These are phyloP conservation scores for Pyrenophora graminea DNA, from an alignment of 2,329 filamentous ascomycete species.

Conservation along the genomic window DNA sequence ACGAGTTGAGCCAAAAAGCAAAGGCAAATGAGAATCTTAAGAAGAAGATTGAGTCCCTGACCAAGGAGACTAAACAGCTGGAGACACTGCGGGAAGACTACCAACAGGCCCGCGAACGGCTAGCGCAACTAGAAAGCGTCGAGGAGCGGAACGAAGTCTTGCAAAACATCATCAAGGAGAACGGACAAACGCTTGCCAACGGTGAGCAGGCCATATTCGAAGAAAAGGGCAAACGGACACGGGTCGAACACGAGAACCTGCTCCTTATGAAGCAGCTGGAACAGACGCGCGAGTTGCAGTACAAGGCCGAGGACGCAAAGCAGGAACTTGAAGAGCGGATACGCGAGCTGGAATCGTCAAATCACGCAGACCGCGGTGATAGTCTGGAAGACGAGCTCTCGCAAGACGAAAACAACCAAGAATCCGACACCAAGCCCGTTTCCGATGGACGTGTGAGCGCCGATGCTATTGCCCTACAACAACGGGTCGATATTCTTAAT, in stretches of 20 bases:
- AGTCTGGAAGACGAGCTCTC: conserved; percentile 50
- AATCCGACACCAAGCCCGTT: conserved; percentile 17
- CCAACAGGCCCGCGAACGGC: conserved; percentile 49
- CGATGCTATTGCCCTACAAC: conserved; percentile 45
- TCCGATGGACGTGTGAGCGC: conserved; percentile 35
- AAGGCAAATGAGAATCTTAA: conserved; percentile 59
- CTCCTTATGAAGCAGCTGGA: conserved; percentile 54
- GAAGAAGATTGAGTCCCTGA: conserved; percentile 57
- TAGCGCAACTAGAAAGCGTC: conserved; percentile 52
- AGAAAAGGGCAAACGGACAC: conserved; percentile 53
- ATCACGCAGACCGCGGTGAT: conserved; percentile 30
- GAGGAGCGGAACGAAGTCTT: conserved; percentile 51
- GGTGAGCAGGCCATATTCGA: conserved; percentile 58
- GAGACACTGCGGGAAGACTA: conserved; percentile 52
- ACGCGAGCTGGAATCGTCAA: conserved; percentile 48
- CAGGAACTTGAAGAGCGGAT: conserved; percentile 53
- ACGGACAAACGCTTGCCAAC: conserved; percentile 54
- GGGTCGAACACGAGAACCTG: conserved; percentile 55
- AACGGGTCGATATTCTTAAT: conserved; percentile 47
- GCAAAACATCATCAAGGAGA: conserved; percentile 58
- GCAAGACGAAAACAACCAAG: conserved; percentile 40
- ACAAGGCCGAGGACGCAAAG: conserved; percentile 53
- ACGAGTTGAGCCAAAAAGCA: conserved; percentile 54
- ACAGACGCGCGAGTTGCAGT: conserved; percentile 53
- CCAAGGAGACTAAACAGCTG: conserved; percentile 53